phyloP scores from a whole-genome alignment of 2,329 filamentous ascomycete genomes.

The Aspergillus awamori region DNA sequence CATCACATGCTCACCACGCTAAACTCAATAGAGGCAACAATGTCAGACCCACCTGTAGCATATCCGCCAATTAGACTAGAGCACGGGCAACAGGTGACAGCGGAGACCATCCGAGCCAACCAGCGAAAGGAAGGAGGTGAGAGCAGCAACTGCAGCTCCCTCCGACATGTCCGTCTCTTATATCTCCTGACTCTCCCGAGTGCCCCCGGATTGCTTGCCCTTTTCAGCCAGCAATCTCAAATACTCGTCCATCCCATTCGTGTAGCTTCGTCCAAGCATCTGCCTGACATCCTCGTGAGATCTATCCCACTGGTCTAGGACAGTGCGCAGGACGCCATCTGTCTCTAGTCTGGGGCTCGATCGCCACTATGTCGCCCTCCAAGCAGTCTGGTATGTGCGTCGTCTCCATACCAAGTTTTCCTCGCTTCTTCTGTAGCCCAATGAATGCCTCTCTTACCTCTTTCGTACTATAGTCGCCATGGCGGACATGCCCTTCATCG shows the following conservation, averaged over 20 bases:
- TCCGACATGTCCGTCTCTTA: not conserved
- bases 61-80: not conserved
- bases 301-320: not conserved
- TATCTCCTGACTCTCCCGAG: not conserved
- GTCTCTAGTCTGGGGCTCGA: not conserved
- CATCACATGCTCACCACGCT: not conserved
- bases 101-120: not conserved
- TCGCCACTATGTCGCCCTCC: not conserved
- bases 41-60: not conserved
- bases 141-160: not conserved
- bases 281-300: not conserved
- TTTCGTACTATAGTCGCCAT: not conserved
- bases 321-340: not conserved
- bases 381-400: not conserved
- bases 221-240: not conserved
- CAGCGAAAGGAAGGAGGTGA: not conserved
- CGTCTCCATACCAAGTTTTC: not conserved
- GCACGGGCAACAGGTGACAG: not conserved
- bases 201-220: not conserved
- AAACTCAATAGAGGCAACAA: not conserved
- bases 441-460: not conserved
- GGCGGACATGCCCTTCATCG: slow-evolving; percentile 6
- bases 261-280: not conserved
- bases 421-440: not conserved
- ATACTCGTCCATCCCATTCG: not conserved